Base-by-base conservation (phyloP, 192 early-diverging fungal genomes). In the Helicostylum pulchrum region DNA sequence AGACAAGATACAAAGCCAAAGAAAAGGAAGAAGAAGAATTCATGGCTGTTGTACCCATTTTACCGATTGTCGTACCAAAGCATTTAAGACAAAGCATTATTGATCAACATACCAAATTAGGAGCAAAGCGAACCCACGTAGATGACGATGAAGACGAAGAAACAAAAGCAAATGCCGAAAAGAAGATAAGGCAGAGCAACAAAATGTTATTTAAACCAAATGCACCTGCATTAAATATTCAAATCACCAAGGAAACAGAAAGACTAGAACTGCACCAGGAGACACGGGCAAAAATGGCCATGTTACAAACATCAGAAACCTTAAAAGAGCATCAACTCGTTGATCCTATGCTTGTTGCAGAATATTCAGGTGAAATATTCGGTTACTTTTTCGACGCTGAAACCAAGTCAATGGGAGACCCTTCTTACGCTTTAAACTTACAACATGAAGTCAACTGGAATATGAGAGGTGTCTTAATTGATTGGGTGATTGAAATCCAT, bases 401-500 rank as follows among this genome's bases (percentile, higher is more conserved):
- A 86, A 79, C 88, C 51, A 65, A 36, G 36, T 85, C 84, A 0
- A 83, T 94, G 84, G 91, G 95, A 4, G 84, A 92, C 64, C 81
- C 90, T 7, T 30, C 72, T 51, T 98, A 99, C 71, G 54, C 52
- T 32, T 93, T 94, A 81, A 79, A 81, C 30, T 73, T 79, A 31
- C 97, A 99, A 74, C 82, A 85, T 32, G 91, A 94, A 50, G 82
- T 99, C 30, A 76, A 79, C 19, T 97, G 95, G 95, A 86, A 85
- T 52, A 98, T 98, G 95, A 87, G 97, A 61, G 76, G 78, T 53
- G 87, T 97, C 30, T 76, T 99, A n/a, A 80, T 97, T 31, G 93
- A 98, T 75, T 99, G 97, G 97, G 78, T 99, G 0, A 83, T 95
- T 49, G 92, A 98, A 70, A 88, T 94, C 20, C 94, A 98, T 77